Evolutionary conservation across 2,329 filamentous ascomycete genomes (phyloP).

Genomic region (Orbilia javanica): DNA sequence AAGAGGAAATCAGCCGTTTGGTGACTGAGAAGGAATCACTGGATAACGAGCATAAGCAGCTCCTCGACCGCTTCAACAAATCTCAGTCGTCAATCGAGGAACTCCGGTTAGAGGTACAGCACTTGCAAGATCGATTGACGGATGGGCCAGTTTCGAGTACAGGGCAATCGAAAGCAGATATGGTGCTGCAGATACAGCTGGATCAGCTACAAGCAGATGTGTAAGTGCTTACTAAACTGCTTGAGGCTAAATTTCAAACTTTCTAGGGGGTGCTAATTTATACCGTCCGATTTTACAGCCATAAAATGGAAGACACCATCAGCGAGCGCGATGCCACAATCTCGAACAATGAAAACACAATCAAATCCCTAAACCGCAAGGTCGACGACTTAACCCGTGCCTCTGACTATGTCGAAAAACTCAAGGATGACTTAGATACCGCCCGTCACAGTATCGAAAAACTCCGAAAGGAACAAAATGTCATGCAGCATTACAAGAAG

Average conservation of each 20-base stretch:
- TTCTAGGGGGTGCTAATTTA: neutral
- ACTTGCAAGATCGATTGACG: conserved; percentile 60
- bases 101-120: conserved; percentile 47
- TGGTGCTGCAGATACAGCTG: conserved; percentile 61
- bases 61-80: conserved; percentile 59
- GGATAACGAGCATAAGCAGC: conserved; percentile 60
- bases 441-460: conserved; percentile 62
- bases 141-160: conserved; percentile 53
- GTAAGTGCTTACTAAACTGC: conserved; percentile 17
- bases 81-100: conserved; percentile 55
- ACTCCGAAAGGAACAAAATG: conserved; percentile 62
- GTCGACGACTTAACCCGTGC: conserved; percentile 61
- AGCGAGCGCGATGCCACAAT: conserved; percentile 61
- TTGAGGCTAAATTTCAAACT: neutral
- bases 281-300: conserved; percentile 24
- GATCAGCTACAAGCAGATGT: conserved; percentile 62
- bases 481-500: conserved; percentile 62
- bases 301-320: conserved; percentile 62
- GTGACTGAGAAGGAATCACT: conserved; percentile 62
- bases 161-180: conserved; percentile 59
- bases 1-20: conserved; percentile 62
- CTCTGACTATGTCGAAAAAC: conserved; percentile 60
- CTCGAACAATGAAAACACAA: conserved; percentile 59
- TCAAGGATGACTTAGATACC: conserved; percentile 62
- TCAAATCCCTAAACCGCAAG: conserved; percentile 61